phyloP scores from a whole-genome alignment of 2,329 filamentous ascomycete species.

The Bretziella fagacearum region DNA sequence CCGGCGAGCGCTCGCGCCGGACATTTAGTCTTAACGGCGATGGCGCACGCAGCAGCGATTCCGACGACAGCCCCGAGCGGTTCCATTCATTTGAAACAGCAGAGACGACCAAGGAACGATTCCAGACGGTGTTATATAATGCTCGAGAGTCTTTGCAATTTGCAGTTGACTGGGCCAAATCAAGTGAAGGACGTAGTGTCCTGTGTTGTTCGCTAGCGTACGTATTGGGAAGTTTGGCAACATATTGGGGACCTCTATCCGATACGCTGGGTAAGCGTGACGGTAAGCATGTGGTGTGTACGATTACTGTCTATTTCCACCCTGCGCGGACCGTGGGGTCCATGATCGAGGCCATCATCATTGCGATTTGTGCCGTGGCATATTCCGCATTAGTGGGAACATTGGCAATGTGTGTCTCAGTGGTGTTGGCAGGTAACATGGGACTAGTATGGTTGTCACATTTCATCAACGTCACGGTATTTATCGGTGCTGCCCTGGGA shows the following conservation, averaged over 20 bases:
- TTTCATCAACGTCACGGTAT: constrained; percentile 61
- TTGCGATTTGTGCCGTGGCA: constrained; percentile 59
- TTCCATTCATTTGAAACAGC: constrained; percentile 23
- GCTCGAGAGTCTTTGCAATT: constrained; percentile 24
- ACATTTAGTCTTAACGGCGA: constrained; percentile 49
- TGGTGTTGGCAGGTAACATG: constrained; percentile 53
- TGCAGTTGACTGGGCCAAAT: constrained; percentile 44
- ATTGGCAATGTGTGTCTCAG: constrained; percentile 75
- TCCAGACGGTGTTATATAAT: constrained; percentile 23
- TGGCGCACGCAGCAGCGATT: constrained; percentile 18
- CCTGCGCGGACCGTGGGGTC: constrained; percentile 72
- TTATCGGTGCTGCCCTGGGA: constrained; percentile 71
- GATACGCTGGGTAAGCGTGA: constrained; percentile 64
- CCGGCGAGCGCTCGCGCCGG: constrained; percentile 67
- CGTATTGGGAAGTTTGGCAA: constrained; percentile 68
- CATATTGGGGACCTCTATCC: constrained; percentile 60
- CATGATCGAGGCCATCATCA: constrained; percentile 71
- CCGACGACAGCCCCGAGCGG: constrained; percentile 20
- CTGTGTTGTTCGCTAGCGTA: constrained; percentile 88
- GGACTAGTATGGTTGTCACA: constrained; percentile 57
- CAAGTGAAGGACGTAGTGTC: constrained; percentile 60
- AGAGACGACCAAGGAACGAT: constrained; percentile 23
- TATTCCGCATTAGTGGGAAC: constrained; percentile 56
- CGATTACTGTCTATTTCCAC: constrained; percentile 89
- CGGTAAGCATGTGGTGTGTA: constrained; percentile 86